These are phyloP conservation scores for Theobroma grandiflorum DNA, from an alignment of 441 rosid genomes.

Conservation along the genomic window DNA sequence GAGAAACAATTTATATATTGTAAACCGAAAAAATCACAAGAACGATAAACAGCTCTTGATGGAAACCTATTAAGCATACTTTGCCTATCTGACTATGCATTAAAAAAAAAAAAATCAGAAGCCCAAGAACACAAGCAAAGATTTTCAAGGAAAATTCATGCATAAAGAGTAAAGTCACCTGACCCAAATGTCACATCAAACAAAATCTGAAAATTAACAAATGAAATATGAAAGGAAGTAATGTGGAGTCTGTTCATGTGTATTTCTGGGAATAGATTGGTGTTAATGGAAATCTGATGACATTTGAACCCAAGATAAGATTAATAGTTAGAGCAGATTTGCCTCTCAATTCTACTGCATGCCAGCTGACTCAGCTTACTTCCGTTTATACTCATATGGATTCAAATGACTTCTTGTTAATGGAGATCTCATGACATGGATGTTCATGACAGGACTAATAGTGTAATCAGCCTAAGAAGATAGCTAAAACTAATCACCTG, in stretches of 20 bases:
- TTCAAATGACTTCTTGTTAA: neutral
- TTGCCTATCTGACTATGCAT: neutral
- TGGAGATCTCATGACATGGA: neutral
- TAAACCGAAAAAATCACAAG: conserved; percentile 3
- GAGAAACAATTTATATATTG: neutral
- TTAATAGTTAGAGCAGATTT: neutral
- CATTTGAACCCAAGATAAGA: neutral
- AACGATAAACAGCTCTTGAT: neutral
- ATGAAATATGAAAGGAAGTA: neutral
- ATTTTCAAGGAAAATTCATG: neutral
- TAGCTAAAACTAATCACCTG: conserved; percentile 46
- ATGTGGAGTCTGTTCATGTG: neutral
- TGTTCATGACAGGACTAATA: conserved; percentile 21
- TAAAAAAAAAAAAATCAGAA: neutral
- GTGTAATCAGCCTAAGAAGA: neutral
- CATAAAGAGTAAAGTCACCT: neutral
- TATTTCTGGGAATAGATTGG: neutral
- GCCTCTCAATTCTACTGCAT: neutral
- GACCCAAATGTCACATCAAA: neutral
- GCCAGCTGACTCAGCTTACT: neutral
- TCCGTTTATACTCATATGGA: neutral
- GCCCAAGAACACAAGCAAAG: neutral
- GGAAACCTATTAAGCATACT: neutral
- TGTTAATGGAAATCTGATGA: neutral
- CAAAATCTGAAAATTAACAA: neutral